Conservation (phyloP, 768 basidiomycete genomes). For the Psilocybe tampanensis region DNA sequence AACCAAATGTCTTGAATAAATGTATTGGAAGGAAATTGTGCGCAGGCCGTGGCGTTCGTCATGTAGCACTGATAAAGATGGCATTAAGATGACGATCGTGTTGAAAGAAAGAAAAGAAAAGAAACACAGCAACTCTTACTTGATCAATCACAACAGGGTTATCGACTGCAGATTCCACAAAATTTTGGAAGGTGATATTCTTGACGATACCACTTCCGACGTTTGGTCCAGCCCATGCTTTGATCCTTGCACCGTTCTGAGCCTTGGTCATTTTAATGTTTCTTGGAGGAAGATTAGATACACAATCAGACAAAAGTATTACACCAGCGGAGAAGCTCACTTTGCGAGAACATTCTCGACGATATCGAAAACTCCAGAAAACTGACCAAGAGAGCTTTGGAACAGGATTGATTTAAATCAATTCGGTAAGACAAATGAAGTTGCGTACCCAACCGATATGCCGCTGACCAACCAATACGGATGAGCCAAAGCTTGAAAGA, state of each 20-base stretch:
- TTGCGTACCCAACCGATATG: slow-evolving; percentile 49
- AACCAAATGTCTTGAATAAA: slow-evolving; percentile 61
- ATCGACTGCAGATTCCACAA: slow-evolving; percentile 55
- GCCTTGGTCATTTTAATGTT: slow-evolving; percentile 64
- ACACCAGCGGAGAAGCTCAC: slow-evolving; percentile 23
- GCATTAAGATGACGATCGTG: background rate
- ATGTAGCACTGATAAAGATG: slow-evolving; percentile 44
- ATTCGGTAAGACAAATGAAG: background rate
- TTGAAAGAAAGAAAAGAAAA: background rate
- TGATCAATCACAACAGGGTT: slow-evolving; percentile 53
- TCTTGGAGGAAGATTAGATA: slow-evolving; percentile 21
- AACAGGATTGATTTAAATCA: background rate
- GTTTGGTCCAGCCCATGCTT: slow-evolving; percentile 63
- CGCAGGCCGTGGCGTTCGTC: slow-evolving; percentile 47
- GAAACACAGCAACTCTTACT: background rate
- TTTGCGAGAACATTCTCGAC: slow-evolving; percentile 59
- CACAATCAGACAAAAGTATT: background rate
- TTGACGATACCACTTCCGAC: slow-evolving; percentile 61
- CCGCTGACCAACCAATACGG: slow-evolving; percentile 35
- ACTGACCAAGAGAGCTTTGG: slow-evolving; percentile 60
- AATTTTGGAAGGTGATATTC: slow-evolving; percentile 57
- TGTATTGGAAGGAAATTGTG: slow-evolving; percentile 57
- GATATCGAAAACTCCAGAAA: slow-evolving; percentile 54
- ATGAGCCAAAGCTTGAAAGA: background rate
- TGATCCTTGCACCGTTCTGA: slow-evolving; percentile 69